phyloP scores from a whole-genome alignment of 495 filamentous ascomycete species.

The Aspergillus sparsus region DNA sequence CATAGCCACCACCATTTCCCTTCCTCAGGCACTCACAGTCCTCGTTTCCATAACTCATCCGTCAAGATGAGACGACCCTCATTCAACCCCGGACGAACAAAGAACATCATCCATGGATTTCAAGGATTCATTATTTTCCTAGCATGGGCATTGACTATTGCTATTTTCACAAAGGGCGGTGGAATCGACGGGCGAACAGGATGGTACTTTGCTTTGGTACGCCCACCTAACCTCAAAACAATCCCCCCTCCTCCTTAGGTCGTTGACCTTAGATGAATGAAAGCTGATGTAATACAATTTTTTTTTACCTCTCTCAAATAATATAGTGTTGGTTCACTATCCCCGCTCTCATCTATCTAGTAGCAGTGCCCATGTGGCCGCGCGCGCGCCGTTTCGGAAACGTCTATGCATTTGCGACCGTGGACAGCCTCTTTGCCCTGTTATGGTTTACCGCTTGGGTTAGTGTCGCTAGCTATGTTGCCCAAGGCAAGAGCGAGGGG shows the following conservation, averaged over 20 bases:
- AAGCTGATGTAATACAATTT: slow-evolving; percentile 12
- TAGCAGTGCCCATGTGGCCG: slow-evolving; percentile 81
- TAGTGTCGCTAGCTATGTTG: slow-evolving; percentile 70
- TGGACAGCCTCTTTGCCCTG: slow-evolving; percentile 72
- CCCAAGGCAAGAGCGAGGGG: slow-evolving; percentile 48
- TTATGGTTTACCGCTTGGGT: slow-evolving; percentile 87
- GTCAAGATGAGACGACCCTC: slow-evolving; percentile 36
- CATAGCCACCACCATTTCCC: not conserved
- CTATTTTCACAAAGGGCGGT: slow-evolving; percentile 65
- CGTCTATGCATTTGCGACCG: slow-evolving; percentile 73
- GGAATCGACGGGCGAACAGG: slow-evolving; percentile 67
- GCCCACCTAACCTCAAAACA: slow-evolving; percentile 6
- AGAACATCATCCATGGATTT: slow-evolving; percentile 50
- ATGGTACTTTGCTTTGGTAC: slow-evolving; percentile 78
- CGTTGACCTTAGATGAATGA: too few relatives aligned
- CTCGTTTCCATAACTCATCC: slow-evolving; percentile 5
- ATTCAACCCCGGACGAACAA: slow-evolving; percentile 45
- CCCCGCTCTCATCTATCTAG: slow-evolving; percentile 80
- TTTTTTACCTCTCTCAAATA: not conserved
- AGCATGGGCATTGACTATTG: slow-evolving; percentile 71
- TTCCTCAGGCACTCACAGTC: slow-evolving; percentile 13
- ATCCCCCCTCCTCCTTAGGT: slow-evolving; percentile 7
- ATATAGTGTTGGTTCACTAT: slow-evolving; percentile 79
- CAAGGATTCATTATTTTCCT: slow-evolving; percentile 72
- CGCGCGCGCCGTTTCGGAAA: slow-evolving; percentile 77